Evolutionary conservation across 2,329 filamentous ascomycete genomes (phyloP), one percentile per base, ranked within the genome.

Genomic region (Claviceps sp.): DNA sequence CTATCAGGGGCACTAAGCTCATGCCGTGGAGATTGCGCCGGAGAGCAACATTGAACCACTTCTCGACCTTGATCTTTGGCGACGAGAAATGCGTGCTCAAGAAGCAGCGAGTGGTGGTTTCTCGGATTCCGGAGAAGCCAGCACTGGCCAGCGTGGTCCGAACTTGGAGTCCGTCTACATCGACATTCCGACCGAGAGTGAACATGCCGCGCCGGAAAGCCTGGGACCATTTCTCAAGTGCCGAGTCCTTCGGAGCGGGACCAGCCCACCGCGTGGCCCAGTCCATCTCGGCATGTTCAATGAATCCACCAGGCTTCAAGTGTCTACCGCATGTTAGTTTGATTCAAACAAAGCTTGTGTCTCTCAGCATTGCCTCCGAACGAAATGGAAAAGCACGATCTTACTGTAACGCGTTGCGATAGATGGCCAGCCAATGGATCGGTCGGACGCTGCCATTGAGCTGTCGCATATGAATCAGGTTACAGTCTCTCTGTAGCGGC

Each of bases 221-320:
- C 26, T 78, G 69, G 55, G 84, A 84, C 89, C 89, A 95, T 59
- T 79, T 70, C 45, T 72, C 67, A 16, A 91, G 70, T 30, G 75
- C 71, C 7, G 83, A 80, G 40, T 79, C 69, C 4, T 67, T 57
- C 11, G 78, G 73, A 14, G 86, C 68, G 1, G 79, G 75, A 59
- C 87, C 81, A 56, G 89, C 84, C 61, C 81, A 85, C 49, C 80
- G 80, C 18, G 89, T 88, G 47, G 78, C 73, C 67, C 87, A 87
- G 66, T 97, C 89, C 51, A 97, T 85, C 65, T 97, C 91, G 47
- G 95, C 79, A 59, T 95, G 89, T 67, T 97, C 90, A 52, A 96
- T 76, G 63, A 76, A 78, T 51, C 90, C 91, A 42, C 84, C 83
- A 1, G 89, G 88, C 59, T 81, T 82, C 26, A 96, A 74, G 62